phyloP scores from a whole-genome alignment of 352 stramenopile species.

The Globisporangium paddicum region DNA sequence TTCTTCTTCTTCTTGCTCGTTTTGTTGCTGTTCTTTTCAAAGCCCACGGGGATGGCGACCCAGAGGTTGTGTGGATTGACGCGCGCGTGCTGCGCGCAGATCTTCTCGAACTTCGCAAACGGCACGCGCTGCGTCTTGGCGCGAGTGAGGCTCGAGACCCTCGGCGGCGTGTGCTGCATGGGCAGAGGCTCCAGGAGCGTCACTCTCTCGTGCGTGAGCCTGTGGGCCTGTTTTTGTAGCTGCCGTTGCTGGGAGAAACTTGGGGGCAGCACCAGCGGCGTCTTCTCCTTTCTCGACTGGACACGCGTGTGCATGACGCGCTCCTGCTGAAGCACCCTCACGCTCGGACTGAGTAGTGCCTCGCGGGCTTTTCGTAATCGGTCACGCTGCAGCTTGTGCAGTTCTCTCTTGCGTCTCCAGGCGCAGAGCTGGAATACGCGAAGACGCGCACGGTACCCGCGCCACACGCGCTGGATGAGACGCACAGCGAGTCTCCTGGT shows the following conservation, averaged over 20 bases:
- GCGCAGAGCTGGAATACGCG: conserved; percentile 21
- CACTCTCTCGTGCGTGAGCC: conserved; percentile 11
- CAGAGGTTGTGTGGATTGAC: conserved; percentile 58
- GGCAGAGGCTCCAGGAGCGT: conserved; percentile 36
- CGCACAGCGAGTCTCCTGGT: conserved; percentile 24
- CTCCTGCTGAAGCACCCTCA: conserved; percentile 11
- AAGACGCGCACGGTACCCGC: conserved; percentile 32
- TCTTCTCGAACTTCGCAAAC: conserved; percentile 46
- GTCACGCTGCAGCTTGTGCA: conserved; percentile 25
- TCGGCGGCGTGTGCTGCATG: conserved; percentile 22
- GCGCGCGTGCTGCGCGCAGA: conserved; percentile 26
- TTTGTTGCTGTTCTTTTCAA: conserved; percentile 11
- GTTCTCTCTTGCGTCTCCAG: conserved; percentile 18
- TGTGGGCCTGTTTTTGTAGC: conserved; percentile 4
- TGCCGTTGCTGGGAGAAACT: background rate
- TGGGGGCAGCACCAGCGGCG: conserved; percentile 16
- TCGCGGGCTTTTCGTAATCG: conserved; percentile 25
- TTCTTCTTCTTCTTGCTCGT: conserved; percentile 13
- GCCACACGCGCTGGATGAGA: conserved; percentile 53
- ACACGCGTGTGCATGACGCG: conserved; percentile 21
- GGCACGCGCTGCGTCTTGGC: conserved; percentile 35
- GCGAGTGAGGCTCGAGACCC: conserved; percentile 22
- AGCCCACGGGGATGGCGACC: conserved; percentile 50
- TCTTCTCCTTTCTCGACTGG: conserved; percentile 26
- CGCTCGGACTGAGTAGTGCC: conserved; percentile 25